A percentile compares a stretch with the other conserved stretches of the same genome.
phyloP scores from a whole-genome alignment of 202 grass and related monocot genomes.

The Cymbopogon flexuosus region DNA sequence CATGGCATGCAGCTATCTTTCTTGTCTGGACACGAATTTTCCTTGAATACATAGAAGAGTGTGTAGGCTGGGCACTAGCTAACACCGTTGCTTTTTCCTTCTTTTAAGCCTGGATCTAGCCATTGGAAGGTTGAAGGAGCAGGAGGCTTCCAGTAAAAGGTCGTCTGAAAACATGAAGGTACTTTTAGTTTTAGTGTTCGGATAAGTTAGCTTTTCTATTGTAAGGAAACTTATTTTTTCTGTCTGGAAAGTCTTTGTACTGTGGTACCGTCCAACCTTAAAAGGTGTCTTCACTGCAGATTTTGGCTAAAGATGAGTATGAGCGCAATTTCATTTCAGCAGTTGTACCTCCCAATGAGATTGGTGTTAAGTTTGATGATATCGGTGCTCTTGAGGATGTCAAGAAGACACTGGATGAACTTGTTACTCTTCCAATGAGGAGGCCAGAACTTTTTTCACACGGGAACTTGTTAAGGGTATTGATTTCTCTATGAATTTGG shows the following conservation, averaged over 20 bases:
- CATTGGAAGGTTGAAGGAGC: conserved; percentile 63
- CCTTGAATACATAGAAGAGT: neutral
- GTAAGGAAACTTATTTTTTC: neutral
- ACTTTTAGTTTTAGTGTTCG: conserved; percentile 14
- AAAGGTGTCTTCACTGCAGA: conserved; percentile 52
- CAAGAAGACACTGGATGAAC: conserved; percentile 87
- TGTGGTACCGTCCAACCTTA: conserved; percentile 19
- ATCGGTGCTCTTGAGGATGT: conserved; percentile 93
- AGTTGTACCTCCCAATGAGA: conserved; percentile 84
- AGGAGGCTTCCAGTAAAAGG: conserved; percentile 53
- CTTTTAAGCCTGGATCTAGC: conserved; percentile 71
- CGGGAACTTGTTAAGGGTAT: conserved; percentile 90
- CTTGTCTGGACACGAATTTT: neutral
- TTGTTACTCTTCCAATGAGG: conserved; percentile 94
- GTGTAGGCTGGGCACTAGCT: neutral
- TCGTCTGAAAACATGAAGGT: conserved; percentile 70
- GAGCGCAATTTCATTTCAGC: conserved; percentile 87
- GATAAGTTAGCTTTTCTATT: conserved; percentile 17
- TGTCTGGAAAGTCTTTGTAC: neutral
- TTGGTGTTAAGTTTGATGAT: conserved; percentile 90
- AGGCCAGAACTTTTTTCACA: conserved; percentile 90
- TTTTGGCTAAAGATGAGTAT: conserved; percentile 87
- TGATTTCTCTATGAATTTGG: conserved; percentile 18
- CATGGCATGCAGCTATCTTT: conserved; percentile 24
- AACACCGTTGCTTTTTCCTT: conserved; percentile 19